A percentile compares a stretch with the other conserved stretches of the same genome.
Conservation (phyloP, 2,329 filamentous ascomycete genomes). For the Sporothrix schenckii region DNA sequence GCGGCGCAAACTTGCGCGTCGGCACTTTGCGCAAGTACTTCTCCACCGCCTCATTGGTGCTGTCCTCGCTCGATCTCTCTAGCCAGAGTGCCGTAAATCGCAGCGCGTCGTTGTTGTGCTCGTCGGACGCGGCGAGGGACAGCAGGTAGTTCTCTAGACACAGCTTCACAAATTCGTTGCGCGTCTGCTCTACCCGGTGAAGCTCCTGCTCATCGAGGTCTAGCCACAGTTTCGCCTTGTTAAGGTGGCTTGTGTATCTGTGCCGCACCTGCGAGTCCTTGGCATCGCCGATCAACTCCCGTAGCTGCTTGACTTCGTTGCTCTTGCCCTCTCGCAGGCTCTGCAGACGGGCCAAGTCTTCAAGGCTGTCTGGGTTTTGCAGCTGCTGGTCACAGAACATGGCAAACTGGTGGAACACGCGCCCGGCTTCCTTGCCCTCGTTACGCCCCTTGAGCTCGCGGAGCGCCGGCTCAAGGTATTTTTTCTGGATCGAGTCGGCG, state of each 20-base stretch:
- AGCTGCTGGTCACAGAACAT: slow-evolving; percentile 93
- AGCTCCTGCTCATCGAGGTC: slow-evolving; percentile 89
- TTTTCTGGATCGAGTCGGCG: slow-evolving; percentile 83
- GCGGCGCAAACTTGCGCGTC: slow-evolving; percentile 84
- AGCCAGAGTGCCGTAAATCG: slow-evolving; percentile 95
- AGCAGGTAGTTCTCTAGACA: slow-evolving; percentile 93
- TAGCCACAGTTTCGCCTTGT: slow-evolving; percentile 83
- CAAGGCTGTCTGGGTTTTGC: slow-evolving; percentile 79
- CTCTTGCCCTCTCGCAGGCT: slow-evolving; percentile 78
- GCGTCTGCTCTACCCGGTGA: slow-evolving; percentile 72
- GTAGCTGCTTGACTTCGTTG: slow-evolving; percentile 76
- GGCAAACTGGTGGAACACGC: slow-evolving; percentile 94
- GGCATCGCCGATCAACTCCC: slow-evolving; percentile 58
- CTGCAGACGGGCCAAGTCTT: slow-evolving; percentile 80
- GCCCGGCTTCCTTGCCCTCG: slow-evolving; percentile 73
- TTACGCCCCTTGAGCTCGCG: slow-evolving; percentile 72
- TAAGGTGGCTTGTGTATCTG: slow-evolving; percentile 62
- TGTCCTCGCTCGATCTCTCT: slow-evolving; percentile 74
- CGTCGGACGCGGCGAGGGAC: slow-evolving; percentile 80
- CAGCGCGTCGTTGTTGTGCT: slow-evolving; percentile 84
- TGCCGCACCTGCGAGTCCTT: slow-evolving; percentile 58
- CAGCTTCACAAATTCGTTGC: slow-evolving; percentile 81
- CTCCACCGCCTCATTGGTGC: slow-evolving; percentile 76
- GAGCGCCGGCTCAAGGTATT: slow-evolving; percentile 83
- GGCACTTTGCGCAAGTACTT: slow-evolving; percentile 73